Evolutionary conservation across 2,329 filamentous ascomycete species (phyloP), one percentile per base, ranked within the genome.

Genomic region (Penicillium sclerotiorum): DNA sequence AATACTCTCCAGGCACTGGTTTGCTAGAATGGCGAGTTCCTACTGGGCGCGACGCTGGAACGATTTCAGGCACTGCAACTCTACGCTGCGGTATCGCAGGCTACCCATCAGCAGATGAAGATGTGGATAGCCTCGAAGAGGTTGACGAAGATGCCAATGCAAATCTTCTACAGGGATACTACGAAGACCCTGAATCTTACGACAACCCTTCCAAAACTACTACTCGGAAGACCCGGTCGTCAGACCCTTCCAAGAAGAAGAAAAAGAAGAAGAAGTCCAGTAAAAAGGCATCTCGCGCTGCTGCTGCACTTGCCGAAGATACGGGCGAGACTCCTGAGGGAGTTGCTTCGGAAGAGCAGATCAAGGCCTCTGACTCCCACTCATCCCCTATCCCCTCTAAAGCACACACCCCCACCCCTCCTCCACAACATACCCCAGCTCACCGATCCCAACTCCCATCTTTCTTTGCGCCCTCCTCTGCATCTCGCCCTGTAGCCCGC

Each of bases 51-150:
- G 91, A 95, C 49, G 79, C 91, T 2, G 80, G 83, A 0, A 80
- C 81, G 1, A 80, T 88, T 2, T 80, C 81, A 13, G 81, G 86
- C 1, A 84, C 83, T 46, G 90, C 90, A 45, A 87, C 84, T 1
- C 77, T 97, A 33, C 83, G 89, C 43, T 94, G 90, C 62, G 92
- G 88, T 0, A 87, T 95, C 0, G 82, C 90, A 8, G 91, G 92
- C 1, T 78, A 80, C 20, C 66, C 79, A 1, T 71, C 77, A 0
- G 61, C 67, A 1, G 71, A 76, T 4, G 78, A 81, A 1, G 75
- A 80, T 2, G 69, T 78, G 21, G 78, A 68, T 32, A 66, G 70
- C 8, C 56, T 56, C 13, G 68, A 69, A 43, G 66, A 67, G 15
- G 57, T 58, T 33, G 63, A 68, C 13, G 59, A 62, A 47, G 59